A percentile compares a stretch with the other conserved stretches of the same genome.
Conservation (phyloP, 2,329 filamentous ascomycete species). For the Neocucurbitaria cava region DNA sequence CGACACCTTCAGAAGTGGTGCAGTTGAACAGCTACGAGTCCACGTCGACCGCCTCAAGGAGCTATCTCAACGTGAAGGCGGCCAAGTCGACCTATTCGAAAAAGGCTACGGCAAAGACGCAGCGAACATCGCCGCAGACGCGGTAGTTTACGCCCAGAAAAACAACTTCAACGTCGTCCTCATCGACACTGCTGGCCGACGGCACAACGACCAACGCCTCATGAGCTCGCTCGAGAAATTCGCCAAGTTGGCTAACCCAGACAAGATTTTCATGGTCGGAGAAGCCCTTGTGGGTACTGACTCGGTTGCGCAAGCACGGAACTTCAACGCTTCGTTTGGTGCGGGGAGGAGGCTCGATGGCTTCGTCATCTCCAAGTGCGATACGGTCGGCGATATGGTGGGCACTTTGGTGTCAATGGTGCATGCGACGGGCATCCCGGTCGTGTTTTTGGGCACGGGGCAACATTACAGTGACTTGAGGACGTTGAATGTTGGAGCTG, state of each 20-base stretch:
- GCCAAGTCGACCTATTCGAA: conserved; percentile 87
- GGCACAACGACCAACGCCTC: conserved; percentile 93
- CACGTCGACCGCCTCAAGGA: conserved; percentile 95
- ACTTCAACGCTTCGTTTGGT: conserved; percentile 95
- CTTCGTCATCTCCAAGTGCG: conserved; percentile 98
- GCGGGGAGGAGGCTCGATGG: conserved; percentile 81
- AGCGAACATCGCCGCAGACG: conserved; percentile 92
- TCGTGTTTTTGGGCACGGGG: conserved; percentile 84
- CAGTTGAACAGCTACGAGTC: conserved; percentile 94
- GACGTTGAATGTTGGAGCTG: conserved; percentile 69
- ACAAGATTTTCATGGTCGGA: conserved; percentile 98
- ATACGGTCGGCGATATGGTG: conserved; percentile 99
- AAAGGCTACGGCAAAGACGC: conserved; percentile 98
- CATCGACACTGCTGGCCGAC: conserved; percentile 92
- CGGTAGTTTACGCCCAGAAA: conserved; percentile 78
- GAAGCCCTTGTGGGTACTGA: conserved; percentile 95
- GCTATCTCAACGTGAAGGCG: conserved; percentile 80
- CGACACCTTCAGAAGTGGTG: conserved; percentile 96
- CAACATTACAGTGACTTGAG: conserved; percentile 72
- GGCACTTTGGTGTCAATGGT: conserved; percentile 95
- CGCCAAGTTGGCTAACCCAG: conserved; percentile 91
- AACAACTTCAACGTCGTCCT: conserved; percentile 89
- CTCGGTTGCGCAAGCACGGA: conserved; percentile 91
- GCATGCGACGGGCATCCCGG: conserved; percentile 94
- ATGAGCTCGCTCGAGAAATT: conserved; percentile 99